Conservation (phyloP, 495 filamentous ascomycete genomes). For the Aspergillus homomorphus region DNA sequence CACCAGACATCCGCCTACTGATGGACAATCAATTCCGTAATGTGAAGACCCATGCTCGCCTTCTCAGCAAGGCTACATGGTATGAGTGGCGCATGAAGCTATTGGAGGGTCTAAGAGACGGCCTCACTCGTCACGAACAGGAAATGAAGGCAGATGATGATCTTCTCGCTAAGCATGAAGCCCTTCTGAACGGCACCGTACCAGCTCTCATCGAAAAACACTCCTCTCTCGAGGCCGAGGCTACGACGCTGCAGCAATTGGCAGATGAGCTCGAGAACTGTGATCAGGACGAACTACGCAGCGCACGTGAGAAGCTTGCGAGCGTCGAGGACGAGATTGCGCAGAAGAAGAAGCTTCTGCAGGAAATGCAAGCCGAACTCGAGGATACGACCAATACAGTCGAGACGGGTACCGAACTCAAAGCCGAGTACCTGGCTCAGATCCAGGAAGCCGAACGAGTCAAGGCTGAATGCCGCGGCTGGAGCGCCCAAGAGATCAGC, state of each 20-base stretch:
- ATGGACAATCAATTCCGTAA: slow-evolving; percentile 98
- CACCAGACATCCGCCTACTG: slow-evolving; percentile 73
- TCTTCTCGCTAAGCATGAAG: slow-evolving; percentile 63
- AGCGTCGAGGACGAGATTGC: slow-evolving; percentile 64
- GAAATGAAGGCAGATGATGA: slow-evolving; percentile 75
- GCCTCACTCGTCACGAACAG: slow-evolving; percentile 66
- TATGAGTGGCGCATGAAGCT: slow-evolving; percentile 96
- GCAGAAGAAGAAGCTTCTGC: slow-evolving; percentile 62
- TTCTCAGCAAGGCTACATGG: slow-evolving; percentile 92
- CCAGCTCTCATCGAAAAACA: slow-evolving; percentile 59
- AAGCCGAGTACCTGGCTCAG: slow-evolving; percentile 63
- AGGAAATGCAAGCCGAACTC: slow-evolving; percentile 60
- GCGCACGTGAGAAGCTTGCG: slow-evolving; percentile 60
- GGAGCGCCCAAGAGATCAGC: slow-evolving; percentile 75
- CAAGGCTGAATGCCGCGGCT: slow-evolving; percentile 83
- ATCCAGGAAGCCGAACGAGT: slow-evolving; percentile 82
- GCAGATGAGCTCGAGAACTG: slow-evolving; percentile 74
- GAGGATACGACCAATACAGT: slow-evolving; percentile 60
- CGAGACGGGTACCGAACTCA: slow-evolving; percentile 57
- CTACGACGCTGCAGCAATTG: slow-evolving; percentile 61
- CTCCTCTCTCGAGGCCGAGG: slow-evolving; percentile 59
- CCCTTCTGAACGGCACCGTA: slow-evolving; percentile 59
- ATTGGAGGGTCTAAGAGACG: slow-evolving; percentile 76
- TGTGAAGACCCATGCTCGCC: slow-evolving; percentile 84
- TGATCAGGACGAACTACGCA: slow-evolving; percentile 72